These are phyloP conservation scores for Podospora pseudoanserina DNA, from an alignment of 495 filamentous ascomycete species.

Conservation along the genomic window DNA sequence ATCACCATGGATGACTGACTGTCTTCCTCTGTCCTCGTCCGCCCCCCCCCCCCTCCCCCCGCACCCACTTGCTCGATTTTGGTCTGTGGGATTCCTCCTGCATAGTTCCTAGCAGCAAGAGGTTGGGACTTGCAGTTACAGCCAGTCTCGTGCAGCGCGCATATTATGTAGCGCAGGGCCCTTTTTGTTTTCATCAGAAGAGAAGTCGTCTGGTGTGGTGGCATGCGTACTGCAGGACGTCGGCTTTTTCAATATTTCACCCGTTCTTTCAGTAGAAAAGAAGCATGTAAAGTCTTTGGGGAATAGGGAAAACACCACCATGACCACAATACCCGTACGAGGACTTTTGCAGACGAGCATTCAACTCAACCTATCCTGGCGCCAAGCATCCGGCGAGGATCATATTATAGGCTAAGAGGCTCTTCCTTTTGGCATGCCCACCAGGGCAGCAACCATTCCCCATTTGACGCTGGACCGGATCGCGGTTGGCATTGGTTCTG, in stretches of 20 bases:
- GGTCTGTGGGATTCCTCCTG: constrained; percentile 5
- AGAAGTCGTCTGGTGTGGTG: constrained; percentile 1
- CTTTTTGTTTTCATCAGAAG: neutral
- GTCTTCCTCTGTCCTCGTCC: neutral
- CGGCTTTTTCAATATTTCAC: neutral
- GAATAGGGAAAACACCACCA: neutral
- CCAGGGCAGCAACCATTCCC: neutral
- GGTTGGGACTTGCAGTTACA: constrained; percentile 4
- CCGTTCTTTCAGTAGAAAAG: neutral
- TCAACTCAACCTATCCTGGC: neutral
- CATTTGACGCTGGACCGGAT: neutral
- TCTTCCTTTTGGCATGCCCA: neutral
- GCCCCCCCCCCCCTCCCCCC: neutral
- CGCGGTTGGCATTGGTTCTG: neutral
- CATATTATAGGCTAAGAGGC: neutral
- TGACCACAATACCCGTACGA: neutral
- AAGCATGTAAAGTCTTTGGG: neutral
- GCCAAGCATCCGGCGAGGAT: neutral
- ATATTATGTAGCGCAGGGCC: constrained; percentile 3
- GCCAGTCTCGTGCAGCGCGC: neutral
- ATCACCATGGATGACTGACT: neutral
- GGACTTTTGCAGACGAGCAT: neutral
- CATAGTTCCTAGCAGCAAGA: neutral
- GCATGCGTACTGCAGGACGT: neutral
- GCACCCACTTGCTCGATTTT: neutral